Evolutionary conservation across 805 yeast species (phyloP), one percentile per base, ranked within the genome.

Genomic region (Spathaspora girioi): DNA sequence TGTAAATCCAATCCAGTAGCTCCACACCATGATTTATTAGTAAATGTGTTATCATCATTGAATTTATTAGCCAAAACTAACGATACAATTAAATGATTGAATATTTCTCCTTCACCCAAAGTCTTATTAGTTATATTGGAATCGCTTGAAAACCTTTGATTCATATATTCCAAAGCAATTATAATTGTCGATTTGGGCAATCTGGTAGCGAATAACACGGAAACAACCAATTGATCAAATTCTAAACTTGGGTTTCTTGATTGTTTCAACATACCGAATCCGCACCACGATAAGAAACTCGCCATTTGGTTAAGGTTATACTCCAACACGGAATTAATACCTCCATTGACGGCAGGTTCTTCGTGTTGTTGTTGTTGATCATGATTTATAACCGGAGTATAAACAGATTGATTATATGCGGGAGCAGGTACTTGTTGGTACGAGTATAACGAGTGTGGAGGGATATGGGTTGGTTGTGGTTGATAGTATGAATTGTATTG

Each of bases 31-130:
- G 97, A 89, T 62, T 84, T 85, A 71, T 93, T 93, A 54, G 96
- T 90, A 65, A 93, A 93, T 27, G 97, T 93, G 71, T 93, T 91
- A 72, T 93, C 99, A 70, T 93, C 98, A 65, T 92, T 90, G 67
- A 90, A 89, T 71, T 93, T 93, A 74, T 93, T 93, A 45, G 97
- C 96, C 54, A 93, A 74, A 38, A 93, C 81, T 43, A 93, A 76
- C 2, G 96, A 79, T 18, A 87, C 76, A 43, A 86, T 83, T 42
- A 90, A 67, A 65, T 73, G 78, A 63, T 71, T 77, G 71, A 78
- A 88, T 62, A 73, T 61, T 54, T 77, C 71, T 46, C 61, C 60
- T 48, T 71, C 70, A 50, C 56, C 45, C 15, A 23, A 11, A 19
- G 23, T 38, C 11, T 40, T 40, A n/a, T n/a, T 9, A 2, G 17